Base-by-base conservation (phyloP, 2,329 filamentous ascomycete genomes). In the Xylaria sp. region DNA sequence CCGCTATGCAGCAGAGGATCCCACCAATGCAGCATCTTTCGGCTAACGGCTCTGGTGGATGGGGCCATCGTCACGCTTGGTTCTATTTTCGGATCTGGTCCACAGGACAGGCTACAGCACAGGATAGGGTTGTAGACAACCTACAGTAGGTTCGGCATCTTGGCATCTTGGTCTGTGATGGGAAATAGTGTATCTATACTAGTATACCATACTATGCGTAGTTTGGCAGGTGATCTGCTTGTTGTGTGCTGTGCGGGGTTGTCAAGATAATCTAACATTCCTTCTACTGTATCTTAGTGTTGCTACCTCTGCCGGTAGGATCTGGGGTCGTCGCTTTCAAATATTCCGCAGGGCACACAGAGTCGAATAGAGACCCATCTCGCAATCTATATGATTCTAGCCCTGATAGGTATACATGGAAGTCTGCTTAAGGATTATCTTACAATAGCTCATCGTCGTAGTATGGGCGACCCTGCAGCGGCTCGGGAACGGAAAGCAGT, bases 391-490 rank as follows among this genome's bases (percentile, higher is more conserved):
- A 20, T 18, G 6, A 41, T 7, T 6, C 34, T 37, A 37, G 39
- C 13, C 13, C 39, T 5, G 39, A 15, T 46, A 46, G n/a, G 46
- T 20, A 23, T 48, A 23, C 18, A 1, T 7, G 5, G 18, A 10
- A n/a, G 7, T 55, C 37, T 55, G 31, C 52, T 20, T 20, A 55
- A 46, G 15, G 15, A 46, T 18, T 6, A 41, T 23, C 13, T 34
- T 34, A 34, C 57, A 31, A 39, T 58, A 37, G 52, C 52, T 25
- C 20, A 31, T 62, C n/a, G 25, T 48, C 48, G 44, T 63, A 48
- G 52, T 65, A 58, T 52, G 62, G 65, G 66, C 66, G 44, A 50
- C 63, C 48, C 34, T 69, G 66, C 69, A 71, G 66, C 71, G 71
- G 69, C 39, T 66, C 69, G 60, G 50, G 50, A 61, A 18, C 66